phyloP scores from a whole-genome alignment of 164 flowering plant genomes.

The Paratinospora sagittata region DNA sequence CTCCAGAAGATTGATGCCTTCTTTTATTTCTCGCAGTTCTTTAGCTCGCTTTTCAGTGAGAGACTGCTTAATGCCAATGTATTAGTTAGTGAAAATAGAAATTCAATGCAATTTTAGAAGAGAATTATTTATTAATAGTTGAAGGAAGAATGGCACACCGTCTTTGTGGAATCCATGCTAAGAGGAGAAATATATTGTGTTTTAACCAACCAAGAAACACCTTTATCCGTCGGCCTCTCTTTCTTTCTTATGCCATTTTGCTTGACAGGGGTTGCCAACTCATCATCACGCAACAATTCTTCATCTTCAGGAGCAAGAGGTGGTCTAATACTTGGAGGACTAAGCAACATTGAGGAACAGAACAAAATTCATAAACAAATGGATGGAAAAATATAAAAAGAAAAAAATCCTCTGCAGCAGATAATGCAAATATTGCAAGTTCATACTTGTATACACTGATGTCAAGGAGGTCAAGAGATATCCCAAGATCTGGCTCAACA shows the following conservation, averaged over 20 bases:
- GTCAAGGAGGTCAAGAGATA: slow-evolving; percentile 94
- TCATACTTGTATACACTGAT: slow-evolving; percentile 95
- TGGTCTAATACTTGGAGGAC: slow-evolving; percentile 54
- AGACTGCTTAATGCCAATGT: slow-evolving; percentile 45
- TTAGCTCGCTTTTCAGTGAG: slow-evolving; percentile 94
- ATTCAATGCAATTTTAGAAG: not conserved
- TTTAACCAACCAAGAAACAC: slow-evolving; percentile 94
- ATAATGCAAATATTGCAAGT: slow-evolving; percentile 5
- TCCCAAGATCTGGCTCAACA: slow-evolving; percentile 94
- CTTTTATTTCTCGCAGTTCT: slow-evolving; percentile 74
- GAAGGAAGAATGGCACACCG: slow-evolving; percentile 33
- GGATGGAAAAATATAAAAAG: not conserved
- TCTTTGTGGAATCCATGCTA: slow-evolving; percentile 76
- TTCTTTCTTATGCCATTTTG: slow-evolving; percentile 74
- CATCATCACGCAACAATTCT: slow-evolving; percentile 78
- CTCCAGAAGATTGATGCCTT: slow-evolving; percentile 62
- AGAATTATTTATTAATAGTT: not conserved
- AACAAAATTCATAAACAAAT: not conserved
- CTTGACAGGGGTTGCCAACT: slow-evolving; percentile 57
- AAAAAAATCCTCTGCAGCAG: not conserved
- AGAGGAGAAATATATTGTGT: slow-evolving; percentile 94
- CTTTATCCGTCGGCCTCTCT: slow-evolving; percentile 94
- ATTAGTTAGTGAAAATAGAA: not conserved
- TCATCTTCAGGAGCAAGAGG: slow-evolving; percentile 88
- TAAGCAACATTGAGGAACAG: slow-evolving; percentile 14